Conservation (phyloP, 2,329 filamentous ascomycete species). For the Colletotrichum australisinense region DNA sequence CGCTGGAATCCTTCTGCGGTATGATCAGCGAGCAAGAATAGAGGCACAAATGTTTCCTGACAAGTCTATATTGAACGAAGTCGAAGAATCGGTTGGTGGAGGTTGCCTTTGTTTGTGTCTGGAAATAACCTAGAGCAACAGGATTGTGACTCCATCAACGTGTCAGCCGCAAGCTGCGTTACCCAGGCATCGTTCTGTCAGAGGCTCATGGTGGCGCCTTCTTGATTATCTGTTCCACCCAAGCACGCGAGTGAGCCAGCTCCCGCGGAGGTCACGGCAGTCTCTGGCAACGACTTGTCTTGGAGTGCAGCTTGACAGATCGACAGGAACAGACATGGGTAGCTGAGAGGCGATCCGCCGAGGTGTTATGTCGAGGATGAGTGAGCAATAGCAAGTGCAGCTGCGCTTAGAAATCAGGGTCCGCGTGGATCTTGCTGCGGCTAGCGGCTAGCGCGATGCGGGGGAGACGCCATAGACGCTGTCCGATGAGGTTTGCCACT, state of each 20-base stretch:
- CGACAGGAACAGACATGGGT: conserved; percentile 23
- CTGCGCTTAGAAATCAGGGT: conserved; percentile 9
- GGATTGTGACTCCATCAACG: neutral
- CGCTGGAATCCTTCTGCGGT: neutral
- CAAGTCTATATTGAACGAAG: neutral
- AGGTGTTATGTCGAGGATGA: neutral
- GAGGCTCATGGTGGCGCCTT: neutral
- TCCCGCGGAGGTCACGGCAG: neutral
- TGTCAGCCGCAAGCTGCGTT: neutral
- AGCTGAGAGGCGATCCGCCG: neutral
- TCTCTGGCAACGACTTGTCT: neutral
- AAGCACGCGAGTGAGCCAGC: neutral
- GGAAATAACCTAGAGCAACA: neutral
- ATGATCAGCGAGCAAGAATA: neutral
- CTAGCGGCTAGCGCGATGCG: conserved; percentile 31
- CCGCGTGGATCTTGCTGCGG: conserved; percentile 16
- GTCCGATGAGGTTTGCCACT: conserved; percentile 10
- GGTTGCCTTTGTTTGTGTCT: neutral
- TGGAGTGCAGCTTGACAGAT: neutral
- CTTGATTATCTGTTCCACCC: neutral
- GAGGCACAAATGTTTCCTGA: neutral
- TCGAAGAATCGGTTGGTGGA: neutral
- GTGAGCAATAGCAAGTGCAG: neutral
- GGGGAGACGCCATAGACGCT: conserved; percentile 29
- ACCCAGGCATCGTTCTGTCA: neutral